Percentiles rank a stretch among this genome's conserved stretches.
These are phyloP conservation scores for Stagonosporopsis tanaceti DNA, from an alignment of 2,329 filamentous ascomycete species.

Conservation along the genomic window DNA sequence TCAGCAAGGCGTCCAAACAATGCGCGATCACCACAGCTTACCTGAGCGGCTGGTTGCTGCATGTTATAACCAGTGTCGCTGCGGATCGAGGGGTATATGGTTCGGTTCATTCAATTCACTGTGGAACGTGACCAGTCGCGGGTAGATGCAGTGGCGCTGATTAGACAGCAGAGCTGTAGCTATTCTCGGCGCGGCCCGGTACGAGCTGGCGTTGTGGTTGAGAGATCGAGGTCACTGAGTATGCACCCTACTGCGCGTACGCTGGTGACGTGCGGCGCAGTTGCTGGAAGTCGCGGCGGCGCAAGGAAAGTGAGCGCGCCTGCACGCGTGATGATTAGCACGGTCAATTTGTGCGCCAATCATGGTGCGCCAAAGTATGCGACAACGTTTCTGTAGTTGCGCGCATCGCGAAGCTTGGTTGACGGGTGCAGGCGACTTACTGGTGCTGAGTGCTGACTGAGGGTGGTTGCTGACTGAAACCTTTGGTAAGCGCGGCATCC, in stretches of 20 bases:
- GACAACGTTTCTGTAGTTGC: constrained; percentile 10
- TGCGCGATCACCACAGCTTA: constrained; percentile 53
- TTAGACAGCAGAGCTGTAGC: constrained; percentile 13
- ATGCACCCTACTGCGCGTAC: constrained; percentile 5
- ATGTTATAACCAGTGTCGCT: constrained; percentile 43
- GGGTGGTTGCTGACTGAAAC: constrained; percentile 11
- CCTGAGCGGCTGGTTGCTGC: constrained; percentile 59
- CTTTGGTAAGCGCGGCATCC: constrained; percentile 10
- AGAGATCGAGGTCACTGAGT: constrained; percentile 3
- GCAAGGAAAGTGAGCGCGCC: constrained; percentile 9
- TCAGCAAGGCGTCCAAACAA: constrained; percentile 32
- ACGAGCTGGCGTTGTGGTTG: constrained; percentile 16
- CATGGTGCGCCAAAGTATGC: constrained; percentile 7
- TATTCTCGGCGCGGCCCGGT: constrained; percentile 9
- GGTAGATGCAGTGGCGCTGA: constrained; percentile 12
- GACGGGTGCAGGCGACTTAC: constrained; percentile 26
- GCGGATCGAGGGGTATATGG: constrained; percentile 46
- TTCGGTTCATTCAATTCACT: constrained; percentile 35
- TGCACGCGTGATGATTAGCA: constrained; percentile 10
- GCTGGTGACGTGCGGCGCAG: constrained; percentile 17
- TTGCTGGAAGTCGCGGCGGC: constrained; percentile 12
- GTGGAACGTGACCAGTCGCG: constrained; percentile 5
- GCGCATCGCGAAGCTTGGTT: constrained; percentile 6
- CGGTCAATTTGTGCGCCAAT: constrained; percentile 6
- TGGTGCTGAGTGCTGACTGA: constrained; percentile 20